These are phyloP conservation scores for Nicotiana rustica DNA, from an alignment of 305 asterid genomes.

Conservation along the genomic window DNA sequence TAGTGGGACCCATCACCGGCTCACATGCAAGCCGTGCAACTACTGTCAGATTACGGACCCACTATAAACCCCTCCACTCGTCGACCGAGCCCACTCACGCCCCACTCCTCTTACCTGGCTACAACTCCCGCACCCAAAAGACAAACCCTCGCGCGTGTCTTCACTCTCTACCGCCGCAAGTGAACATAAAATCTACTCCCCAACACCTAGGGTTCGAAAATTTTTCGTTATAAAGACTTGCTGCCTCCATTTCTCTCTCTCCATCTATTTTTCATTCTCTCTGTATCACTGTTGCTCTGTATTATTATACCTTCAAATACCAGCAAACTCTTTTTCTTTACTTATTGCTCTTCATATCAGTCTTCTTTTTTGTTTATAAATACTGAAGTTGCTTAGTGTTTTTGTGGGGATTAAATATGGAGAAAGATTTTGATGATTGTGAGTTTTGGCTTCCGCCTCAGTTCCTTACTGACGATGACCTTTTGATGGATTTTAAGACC, in stretches of 20 bases:
- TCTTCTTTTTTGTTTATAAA: neutral
- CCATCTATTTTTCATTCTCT: constrained; percentile 8
- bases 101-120: constrained; percentile 35
- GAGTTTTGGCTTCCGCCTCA: constrained; percentile 57
- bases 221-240: constrained; percentile 15
- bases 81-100: constrained; percentile 43
- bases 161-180: neutral
- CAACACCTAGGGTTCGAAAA: constrained; percentile 14
- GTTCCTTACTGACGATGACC: constrained; percentile 53
- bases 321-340: constrained; percentile 42
- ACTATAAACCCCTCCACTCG: constrained; percentile 46
- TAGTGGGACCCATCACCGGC: constrained; percentile 41
- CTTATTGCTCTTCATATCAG: constrained; percentile 34
- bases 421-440: constrained; percentile 43
- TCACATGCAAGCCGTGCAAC: constrained; percentile 72
- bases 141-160: neutral
- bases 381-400: neutral
- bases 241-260: constrained; percentile 28
- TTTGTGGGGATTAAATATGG: constrained; percentile 37
- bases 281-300: constrained; percentile 26
- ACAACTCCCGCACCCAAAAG: constrained; percentile 7
- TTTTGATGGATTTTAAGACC: constrained; percentile 33
- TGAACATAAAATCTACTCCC: neutral
- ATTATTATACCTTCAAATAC: constrained; percentile 55
- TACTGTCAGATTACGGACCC: constrained; percentile 60